Evolutionary conservation across 108 stramenopile species (phyloP).

Genomic region (Fragilariopsis cylindrus): DNA sequence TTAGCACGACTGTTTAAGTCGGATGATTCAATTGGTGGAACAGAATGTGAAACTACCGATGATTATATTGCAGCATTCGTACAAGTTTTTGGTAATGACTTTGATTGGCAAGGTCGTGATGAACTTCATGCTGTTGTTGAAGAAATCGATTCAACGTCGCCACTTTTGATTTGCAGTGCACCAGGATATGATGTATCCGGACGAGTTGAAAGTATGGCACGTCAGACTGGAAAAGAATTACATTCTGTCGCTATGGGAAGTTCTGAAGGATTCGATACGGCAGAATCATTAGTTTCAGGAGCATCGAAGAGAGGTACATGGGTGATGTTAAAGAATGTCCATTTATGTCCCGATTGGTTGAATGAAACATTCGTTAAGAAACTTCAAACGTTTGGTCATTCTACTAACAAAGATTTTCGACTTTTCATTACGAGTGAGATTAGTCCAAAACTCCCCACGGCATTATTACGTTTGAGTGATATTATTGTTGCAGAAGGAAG

Average conservation of each 20-base stretch:
- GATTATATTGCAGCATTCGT: slow-evolving; percentile 56
- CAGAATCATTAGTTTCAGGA: slow-evolving; percentile 74
- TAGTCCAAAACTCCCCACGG: slow-evolving; percentile 79
- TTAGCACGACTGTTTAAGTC: slow-evolving; percentile 74
- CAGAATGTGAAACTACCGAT: slow-evolving; percentile 37
- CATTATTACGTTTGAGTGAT: slow-evolving; percentile 76
- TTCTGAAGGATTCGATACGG: slow-evolving; percentile 86
- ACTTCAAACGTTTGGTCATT: slow-evolving; percentile 75
- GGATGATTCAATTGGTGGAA: slow-evolving; percentile 47
- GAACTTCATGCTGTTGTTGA: slow-evolving; percentile 75
- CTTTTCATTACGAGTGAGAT: slow-evolving; percentile 94
- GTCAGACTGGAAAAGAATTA: slow-evolving; percentile 69
- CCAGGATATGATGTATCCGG: slow-evolving; percentile 97
- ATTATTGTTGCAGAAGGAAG: slow-evolving; percentile 93
- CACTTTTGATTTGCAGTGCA: slow-evolving; percentile 91
- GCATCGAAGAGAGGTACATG: slow-evolving; percentile 90
- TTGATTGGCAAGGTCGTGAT: slow-evolving; percentile 93
- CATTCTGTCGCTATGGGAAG: slow-evolving; percentile 95
- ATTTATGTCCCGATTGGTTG: slow-evolving; percentile 98
- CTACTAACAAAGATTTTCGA: slow-evolving; percentile 80
- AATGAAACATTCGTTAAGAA: slow-evolving; percentile 90
- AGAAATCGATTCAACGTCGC: slow-evolving; percentile 68
- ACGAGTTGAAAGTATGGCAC: slow-evolving; percentile 90
- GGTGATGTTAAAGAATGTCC: slow-evolving; percentile 98
- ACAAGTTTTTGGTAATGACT: slow-evolving; percentile 59